Evolutionary conservation across 352 stramenopile species (phyloP).

Genomic region (Globisporangium carolinianum): DNA sequence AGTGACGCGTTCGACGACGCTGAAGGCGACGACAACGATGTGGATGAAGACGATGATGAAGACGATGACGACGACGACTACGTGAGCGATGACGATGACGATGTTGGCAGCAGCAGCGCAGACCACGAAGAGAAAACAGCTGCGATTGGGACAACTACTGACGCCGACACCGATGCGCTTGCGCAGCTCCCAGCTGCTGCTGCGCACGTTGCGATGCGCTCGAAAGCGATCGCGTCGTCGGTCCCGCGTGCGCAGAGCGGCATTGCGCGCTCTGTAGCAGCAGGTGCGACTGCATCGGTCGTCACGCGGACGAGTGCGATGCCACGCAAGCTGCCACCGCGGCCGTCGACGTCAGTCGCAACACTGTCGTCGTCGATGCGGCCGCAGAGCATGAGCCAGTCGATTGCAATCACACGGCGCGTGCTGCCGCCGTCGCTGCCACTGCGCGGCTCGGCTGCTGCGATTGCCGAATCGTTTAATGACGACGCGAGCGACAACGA

Average conservation of each 20-base stretch:
- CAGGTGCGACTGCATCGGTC: conserved; percentile 1
- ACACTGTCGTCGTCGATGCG: conserved; percentile 16
- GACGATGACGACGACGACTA: conserved; percentile 14
- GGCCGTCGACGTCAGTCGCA: conserved; percentile 42
- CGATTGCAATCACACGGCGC: conserved; percentile 55
- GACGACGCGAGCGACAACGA: conserved; percentile 31
- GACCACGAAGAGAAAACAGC: conserved; percentile 1
- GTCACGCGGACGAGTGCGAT: conserved; percentile 8
- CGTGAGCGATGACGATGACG: conserved; percentile 1
- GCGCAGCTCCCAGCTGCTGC: conserved; percentile 7
- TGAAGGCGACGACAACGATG: conserved; percentile 14
- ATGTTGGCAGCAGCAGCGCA: neutral
- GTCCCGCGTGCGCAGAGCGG: conserved; percentile 7
- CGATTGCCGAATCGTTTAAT: neutral
- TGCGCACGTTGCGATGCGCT: conserved; percentile 11
- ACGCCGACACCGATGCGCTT: neutral
- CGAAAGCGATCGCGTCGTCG: conserved; percentile 7
- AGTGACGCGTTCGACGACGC: conserved; percentile 4
- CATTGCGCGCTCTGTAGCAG: conserved; percentile 2
- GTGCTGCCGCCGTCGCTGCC: conserved; percentile 15
- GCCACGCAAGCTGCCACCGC: conserved; percentile 29
- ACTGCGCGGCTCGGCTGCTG: neutral
- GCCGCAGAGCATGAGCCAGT: conserved; percentile 79
- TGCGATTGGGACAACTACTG: neutral
- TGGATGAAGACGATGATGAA: conserved; percentile 13